Conservation (phyloP, 2,329 filamentous ascomycete genomes). For the Cercospora citrullina region DNA sequence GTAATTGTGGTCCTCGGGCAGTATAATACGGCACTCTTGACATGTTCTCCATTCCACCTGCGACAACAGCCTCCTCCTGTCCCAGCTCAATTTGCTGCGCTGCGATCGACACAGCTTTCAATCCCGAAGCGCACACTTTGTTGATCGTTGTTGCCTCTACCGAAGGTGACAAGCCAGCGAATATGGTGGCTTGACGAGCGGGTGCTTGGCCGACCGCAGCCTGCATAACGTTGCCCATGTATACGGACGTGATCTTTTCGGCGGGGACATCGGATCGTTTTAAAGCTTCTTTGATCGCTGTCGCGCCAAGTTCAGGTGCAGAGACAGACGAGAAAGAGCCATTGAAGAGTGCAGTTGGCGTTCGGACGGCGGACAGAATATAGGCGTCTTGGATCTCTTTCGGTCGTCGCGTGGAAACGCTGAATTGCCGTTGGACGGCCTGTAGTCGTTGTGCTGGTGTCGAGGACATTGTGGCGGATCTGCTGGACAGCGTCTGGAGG, state of each 20-base stretch:
- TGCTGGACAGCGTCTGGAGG: constrained; percentile 24
- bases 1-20: constrained; percentile 75
- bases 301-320: constrained; percentile 83
- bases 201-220: constrained; percentile 84
- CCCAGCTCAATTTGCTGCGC: constrained; percentile 95
- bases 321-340: constrained; percentile 81
- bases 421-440: constrained; percentile 46
- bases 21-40: constrained; percentile 89
- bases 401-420: constrained; percentile 48
- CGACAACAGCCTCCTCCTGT: constrained; percentile 81
- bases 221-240: constrained; percentile 95
- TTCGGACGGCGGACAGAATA: constrained; percentile 86
- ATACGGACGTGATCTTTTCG: constrained; percentile 83
- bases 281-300: constrained; percentile 87
- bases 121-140: constrained; percentile 94
- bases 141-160: constrained; percentile 93
- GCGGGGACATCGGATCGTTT: constrained; percentile 80
- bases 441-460: constrained; percentile 33
- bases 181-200: constrained; percentile 84
- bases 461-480: constrained; percentile 28
- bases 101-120: constrained; percentile 88
- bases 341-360: constrained; percentile 95
- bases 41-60: constrained; percentile 99
- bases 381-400: constrained; percentile 87
- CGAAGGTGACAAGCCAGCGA: constrained; percentile 77